A percentile compares a stretch with the other conserved stretches of the same genome.
These are phyloP conservation scores for Bryoerythrophyllum caledonicum DNA, from an alignment of 225 moss, liverwort and hornwort genomes.

Conservation along the genomic window DNA sequence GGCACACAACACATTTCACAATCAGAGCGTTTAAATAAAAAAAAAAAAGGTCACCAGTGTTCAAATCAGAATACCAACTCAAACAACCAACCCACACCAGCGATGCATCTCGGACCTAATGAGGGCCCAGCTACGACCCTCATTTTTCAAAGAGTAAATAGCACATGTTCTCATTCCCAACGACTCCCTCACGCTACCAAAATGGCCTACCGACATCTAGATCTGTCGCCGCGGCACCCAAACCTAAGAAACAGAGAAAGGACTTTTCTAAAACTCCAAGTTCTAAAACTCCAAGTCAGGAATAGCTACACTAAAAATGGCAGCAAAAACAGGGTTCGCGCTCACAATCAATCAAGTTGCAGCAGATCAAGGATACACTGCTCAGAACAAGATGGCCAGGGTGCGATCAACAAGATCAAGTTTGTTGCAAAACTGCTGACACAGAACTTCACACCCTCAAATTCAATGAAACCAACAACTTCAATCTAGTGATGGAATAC, in stretches of 20 bases:
- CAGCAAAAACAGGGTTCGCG: background rate
- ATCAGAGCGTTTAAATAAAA: too few relatives aligned
- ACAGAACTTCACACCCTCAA: too few relatives aligned
- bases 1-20: background rate
- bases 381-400: background rate
- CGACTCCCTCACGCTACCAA: background rate
- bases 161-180: background rate
- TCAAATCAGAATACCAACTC: too few relatives aligned
- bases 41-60: too few relatives aligned
- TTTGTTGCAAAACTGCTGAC: too few relatives aligned
- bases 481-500: background rate
- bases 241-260: background rate
- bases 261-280: background rate
- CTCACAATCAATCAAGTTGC: background rate
- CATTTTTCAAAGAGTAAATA: background rate
- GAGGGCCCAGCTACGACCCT: background rate
- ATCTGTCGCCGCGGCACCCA: background rate
- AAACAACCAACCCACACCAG: background rate
- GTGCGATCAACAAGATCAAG: too few relatives aligned
- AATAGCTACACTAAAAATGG: background rate
- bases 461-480: background rate
- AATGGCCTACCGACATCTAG: background rate
- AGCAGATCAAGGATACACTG: background rate
- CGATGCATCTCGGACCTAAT: conserved; percentile 3
- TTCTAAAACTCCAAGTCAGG: background rate